phyloP scores from a whole-genome alignment of 257 asterid genomes.

The Mentha longifolia region DNA sequence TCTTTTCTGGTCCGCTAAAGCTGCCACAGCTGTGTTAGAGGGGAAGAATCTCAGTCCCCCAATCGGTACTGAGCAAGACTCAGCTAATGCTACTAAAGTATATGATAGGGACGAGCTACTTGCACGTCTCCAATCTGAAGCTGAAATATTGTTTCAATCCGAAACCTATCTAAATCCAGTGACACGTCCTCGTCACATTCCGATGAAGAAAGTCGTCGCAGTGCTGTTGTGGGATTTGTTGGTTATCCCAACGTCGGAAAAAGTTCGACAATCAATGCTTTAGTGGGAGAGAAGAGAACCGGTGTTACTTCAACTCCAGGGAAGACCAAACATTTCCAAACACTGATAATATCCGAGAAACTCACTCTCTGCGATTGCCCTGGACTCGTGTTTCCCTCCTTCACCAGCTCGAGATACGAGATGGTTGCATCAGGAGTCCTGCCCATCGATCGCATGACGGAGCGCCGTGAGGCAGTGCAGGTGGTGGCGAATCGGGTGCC shows the following conservation, averaged over 20 bases:
- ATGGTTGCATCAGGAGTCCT: conserved; percentile 98
- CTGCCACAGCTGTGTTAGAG: conserved; percentile 80
- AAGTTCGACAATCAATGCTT: conserved; percentile 95
- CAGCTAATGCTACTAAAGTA: conserved; percentile 58
- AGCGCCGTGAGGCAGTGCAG: conserved; percentile 89
- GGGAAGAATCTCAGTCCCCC: conserved; percentile 50
- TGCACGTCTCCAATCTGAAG: conserved; percentile 79
- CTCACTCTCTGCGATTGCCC: conserved; percentile 98
- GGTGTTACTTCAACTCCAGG: conserved; percentile 99
- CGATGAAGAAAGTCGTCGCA: conserved; percentile 38
- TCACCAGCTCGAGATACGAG: conserved; percentile 94
- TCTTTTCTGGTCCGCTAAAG: conserved; percentile 98
- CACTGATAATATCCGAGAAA: conserved; percentile 83
- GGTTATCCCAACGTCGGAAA: conserved; percentile 99
- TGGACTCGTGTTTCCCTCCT: conserved; percentile 94
- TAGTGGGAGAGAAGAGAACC: conserved; percentile 89
- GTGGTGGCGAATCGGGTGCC: conserved; percentile 89
- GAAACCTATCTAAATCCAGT: conserved; percentile 43
- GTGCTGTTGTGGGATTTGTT: conserved; percentile 88
- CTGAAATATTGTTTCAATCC: conserved; percentile 74
- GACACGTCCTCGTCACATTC: conserved; percentile 37
- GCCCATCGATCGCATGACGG: conserved; percentile 92
- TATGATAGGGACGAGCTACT: conserved; percentile 83
- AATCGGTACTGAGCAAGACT: conserved; percentile 41
- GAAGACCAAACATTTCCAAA: conserved; percentile 96